phyloP scores from a whole-genome alignment of 805 yeast species.

The Pichia ethanolica region DNA sequence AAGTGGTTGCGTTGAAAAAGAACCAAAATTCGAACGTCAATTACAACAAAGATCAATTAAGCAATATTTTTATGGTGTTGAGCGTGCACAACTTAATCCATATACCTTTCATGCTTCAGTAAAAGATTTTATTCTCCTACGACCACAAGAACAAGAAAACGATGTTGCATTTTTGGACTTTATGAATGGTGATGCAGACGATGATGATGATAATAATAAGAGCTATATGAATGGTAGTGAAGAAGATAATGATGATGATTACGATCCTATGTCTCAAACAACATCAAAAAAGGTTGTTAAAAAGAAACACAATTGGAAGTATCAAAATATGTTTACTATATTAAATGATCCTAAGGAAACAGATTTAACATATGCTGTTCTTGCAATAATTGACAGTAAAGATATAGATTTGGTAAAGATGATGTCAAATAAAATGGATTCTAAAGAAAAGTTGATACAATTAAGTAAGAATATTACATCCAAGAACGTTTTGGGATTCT shows the following conservation, averaged over 20 bases:
- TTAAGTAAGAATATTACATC: slow-evolving; percentile 13
- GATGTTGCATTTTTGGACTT: slow-evolving; percentile 15
- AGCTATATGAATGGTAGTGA: slow-evolving; percentile 11
- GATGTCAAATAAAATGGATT: background rate
- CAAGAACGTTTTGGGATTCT: slow-evolving; percentile 60
- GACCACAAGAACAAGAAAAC: slow-evolving; percentile 34
- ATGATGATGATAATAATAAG: slow-evolving; percentile 1
- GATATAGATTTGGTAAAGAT: slow-evolving; percentile 8
- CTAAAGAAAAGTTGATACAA: slow-evolving; percentile 23
- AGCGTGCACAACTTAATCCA: slow-evolving; percentile 65
- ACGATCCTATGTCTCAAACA: slow-evolving; percentile 28
- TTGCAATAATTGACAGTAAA: slow-evolving; percentile 31
- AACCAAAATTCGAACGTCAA: slow-evolving; percentile 60
- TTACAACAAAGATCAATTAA: slow-evolving; percentile 69
- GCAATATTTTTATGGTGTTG: slow-evolving; percentile 84
- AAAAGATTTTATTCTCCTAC: slow-evolving; percentile 53
- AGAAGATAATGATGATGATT: slow-evolving; percentile 18
- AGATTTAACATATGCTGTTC: slow-evolving; percentile 64
- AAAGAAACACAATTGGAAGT: slow-evolving; percentile 3
- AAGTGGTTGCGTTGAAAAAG: slow-evolving; percentile 71
- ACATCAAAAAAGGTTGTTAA: background rate
- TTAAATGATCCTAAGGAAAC: slow-evolving; percentile 22
- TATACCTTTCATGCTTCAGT: slow-evolving; percentile 71
- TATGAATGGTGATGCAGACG: slow-evolving; percentile 20
- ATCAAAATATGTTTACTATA: slow-evolving; percentile 3